Evolutionary conservation across 441 rosid genomes (phyloP).

Genomic region (Brassica hybrid): DNA sequence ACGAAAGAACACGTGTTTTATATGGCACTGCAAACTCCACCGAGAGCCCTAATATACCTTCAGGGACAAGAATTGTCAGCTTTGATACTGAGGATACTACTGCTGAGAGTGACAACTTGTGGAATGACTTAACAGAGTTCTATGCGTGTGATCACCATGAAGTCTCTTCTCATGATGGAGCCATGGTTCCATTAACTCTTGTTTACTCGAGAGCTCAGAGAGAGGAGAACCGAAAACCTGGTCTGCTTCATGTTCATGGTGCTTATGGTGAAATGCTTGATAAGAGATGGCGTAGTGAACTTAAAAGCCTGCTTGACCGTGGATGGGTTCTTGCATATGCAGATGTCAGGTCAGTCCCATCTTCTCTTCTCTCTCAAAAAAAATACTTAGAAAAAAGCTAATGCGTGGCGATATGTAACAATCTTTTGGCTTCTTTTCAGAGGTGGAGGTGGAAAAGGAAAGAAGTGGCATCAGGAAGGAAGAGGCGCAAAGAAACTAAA

Average conservation of each 20-base stretch:
- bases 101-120: constrained; percentile 62
- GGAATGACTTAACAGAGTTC: constrained; percentile 95
- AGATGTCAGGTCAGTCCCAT: constrained; percentile 80
- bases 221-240: constrained; percentile 58
- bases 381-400: not conserved
- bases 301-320: constrained; percentile 98
- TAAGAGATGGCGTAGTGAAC: constrained; percentile 86
- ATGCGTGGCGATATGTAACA: too few relatives aligned
- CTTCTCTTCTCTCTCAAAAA: constrained; percentile 9
- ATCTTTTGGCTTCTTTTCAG: constrained; percentile 46
- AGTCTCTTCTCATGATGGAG: constrained; percentile 82
- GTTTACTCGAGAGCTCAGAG: constrained; percentile 64
- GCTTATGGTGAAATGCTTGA: constrained; percentile 94
- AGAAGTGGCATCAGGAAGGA: constrained; percentile 84
- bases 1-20: constrained; percentile 83
- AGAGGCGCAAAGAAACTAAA: constrained; percentile 67
- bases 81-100: constrained; percentile 49
- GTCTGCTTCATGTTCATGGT: constrained; percentile 93
- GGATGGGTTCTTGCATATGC: constrained; percentile 98
- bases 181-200: constrained; percentile 75
- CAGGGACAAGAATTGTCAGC: constrained; percentile 42
- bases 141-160: constrained; percentile 74
- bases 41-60: constrained; percentile 45
- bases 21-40: constrained; percentile 72
- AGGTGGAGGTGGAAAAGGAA: constrained; percentile 95